Evolutionary conservation across 768 basidiomycete species (phyloP), one percentile per base, ranked within the genome.

Genomic region (Trametes elegans): DNA sequence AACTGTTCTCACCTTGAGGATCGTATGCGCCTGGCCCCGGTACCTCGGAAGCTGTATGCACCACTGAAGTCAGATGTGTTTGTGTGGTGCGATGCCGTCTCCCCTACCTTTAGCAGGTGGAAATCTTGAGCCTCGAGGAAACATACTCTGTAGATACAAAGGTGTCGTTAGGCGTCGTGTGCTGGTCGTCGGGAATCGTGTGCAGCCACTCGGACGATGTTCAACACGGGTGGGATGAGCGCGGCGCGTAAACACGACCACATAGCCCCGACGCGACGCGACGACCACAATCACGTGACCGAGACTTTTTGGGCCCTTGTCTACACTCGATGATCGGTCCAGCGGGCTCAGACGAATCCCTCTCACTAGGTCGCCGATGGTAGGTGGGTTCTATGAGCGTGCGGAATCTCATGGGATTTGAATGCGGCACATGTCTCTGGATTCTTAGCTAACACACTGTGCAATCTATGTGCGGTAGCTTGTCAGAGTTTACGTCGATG

Each of bases 1-100:
- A 14, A 18, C 21, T 3, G 5, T 6, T 13, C 47, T 26, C 47
- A 77, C 79, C 76, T 66, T 75, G 71, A 5, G 74, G 56, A 53
- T 74, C 73, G 67, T 83, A 81, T 6, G 76, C 62, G 41, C 77
- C 77, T 29, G 82, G 80, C 13, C 77, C 81, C 16, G 81, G 82
- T 5, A 79, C 75, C 28, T 81, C 81, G 18, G 79, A 67, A 1
- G 68, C 81, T 82, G 55, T 39, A 52, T 31, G 32, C 27, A 9
- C 18, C 34, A 7, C 7, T 19, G 26, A 27, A 40, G 18, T 36
- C 14, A 45, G 13, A 18, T 1, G 16, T 5, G 28, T 11, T 11
- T 43, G 19, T 5, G 21, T 7, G 11, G 21, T 6, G 16, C 28
- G 4, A 47, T 53, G 23, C 4, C n/a, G n/a, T n/a, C n/a, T n/a